Evolutionary conservation across 2,329 filamentous ascomycete species (phyloP), one percentile per base, ranked within the genome.

Genomic region (Fusarium sp.): DNA sequence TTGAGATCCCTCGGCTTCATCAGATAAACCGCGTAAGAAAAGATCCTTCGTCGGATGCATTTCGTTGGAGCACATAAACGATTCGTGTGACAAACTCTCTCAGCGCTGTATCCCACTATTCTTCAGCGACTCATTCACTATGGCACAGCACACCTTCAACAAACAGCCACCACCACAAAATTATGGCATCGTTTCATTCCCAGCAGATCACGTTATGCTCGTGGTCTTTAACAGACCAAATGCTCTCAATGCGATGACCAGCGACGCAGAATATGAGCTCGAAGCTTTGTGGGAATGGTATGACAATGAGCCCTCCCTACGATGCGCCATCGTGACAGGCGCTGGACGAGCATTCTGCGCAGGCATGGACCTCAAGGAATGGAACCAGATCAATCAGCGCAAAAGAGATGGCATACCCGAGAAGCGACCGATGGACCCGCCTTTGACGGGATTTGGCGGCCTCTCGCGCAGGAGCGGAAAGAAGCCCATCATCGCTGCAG

Each of bases 401-500:
- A 70, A 70, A 10, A 61, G 65, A 23, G 60, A 71, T 46, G 70
- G 72, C 6, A 49, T 62, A 30, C 65, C 61, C 25, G 72, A 74
- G 57, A 68, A 70, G 62, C 63, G 70, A 21, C 72, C 72, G 7
- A 74, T 74, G 72, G 71, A 74, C 61, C 70, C 71, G 43, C 73
- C 67, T 11, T 62, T 45, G 8, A 73, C 69, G 21, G 91, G 90
- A 2, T 91, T 93, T 64, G 90, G 88, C 25, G 91, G 86, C 0
- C 79, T 94, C 31, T 89, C 87, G 56, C 89, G 91, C 67, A 84
- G 91, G 26, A 77, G 80, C 7, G 91, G 91, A 49, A 89, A 88
- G 79, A 95, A 95, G 75, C 92, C 92, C 8, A 84, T 95, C 58
- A 86, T 95, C 28, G 91, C 89, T 2, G 92, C 92, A 2, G 90